phyloP scores from a whole-genome alignment of 495 filamentous ascomycete genomes.

The Trichocladium uniseriatum region DNA sequence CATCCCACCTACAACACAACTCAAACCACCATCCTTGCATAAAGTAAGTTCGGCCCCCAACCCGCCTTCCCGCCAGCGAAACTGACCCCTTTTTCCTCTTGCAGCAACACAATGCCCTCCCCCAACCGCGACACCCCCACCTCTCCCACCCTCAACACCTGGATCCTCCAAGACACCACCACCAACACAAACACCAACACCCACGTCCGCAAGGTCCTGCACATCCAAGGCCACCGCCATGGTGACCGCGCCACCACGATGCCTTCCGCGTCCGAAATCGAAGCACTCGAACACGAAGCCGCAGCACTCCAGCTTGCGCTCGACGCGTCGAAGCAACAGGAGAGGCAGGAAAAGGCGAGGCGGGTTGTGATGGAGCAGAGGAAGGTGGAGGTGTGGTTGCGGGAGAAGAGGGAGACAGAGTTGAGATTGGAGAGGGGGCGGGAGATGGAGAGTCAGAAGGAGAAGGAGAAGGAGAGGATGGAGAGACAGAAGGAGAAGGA shows the following conservation, averaged over 20 bases:
- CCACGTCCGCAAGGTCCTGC: neutral
- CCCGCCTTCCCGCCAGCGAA: neutral
- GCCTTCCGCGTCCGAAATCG: neutral
- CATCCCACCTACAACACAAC: no score
- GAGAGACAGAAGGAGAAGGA: neutral
- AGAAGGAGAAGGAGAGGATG: neutral
- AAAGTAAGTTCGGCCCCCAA: no score
- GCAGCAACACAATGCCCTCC: no score
- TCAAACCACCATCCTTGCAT: no score
- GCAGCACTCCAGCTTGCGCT: neutral
- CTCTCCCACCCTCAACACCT: neutral
- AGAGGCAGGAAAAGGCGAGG: neutral
- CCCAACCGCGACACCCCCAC: no score
- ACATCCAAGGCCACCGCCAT: neutral
- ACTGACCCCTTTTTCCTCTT: no score
- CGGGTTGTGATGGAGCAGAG: neutral
- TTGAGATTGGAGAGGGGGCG: neutral
- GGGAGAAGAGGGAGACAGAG: neutral
- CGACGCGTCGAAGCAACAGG: neutral
- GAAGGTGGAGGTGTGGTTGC: neutral
- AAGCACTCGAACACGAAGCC: neutral
- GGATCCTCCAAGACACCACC: neutral
- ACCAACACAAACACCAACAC: neutral
- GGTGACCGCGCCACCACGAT: neutral
- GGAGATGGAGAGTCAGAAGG: neutral